Percentiles rank a stretch among this genome's conserved stretches.
Evolutionary conservation across 2,329 filamentous ascomycete genomes (phyloP).

Genomic region (Dothistroma pini): DNA sequence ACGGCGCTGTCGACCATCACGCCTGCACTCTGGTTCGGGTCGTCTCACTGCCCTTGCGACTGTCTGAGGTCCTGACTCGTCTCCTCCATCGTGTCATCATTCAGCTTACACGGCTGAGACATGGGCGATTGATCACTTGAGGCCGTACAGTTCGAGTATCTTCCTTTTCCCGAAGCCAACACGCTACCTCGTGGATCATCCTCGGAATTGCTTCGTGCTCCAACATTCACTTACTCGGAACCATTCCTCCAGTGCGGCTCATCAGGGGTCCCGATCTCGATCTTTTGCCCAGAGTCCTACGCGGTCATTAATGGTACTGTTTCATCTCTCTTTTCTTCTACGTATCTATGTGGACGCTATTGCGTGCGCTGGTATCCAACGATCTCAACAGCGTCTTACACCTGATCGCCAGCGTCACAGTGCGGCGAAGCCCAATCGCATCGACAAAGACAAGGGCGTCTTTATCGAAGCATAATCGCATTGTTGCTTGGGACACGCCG

Average conservation of each 20-base stretch:
- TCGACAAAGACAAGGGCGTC: not conserved
- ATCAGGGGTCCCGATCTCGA: no score
- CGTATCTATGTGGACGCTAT: no score
- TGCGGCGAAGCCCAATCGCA: not conserved
- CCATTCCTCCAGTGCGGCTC: no score
- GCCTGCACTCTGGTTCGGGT: no score
- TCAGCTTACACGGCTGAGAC: not conserved
- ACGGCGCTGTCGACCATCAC: no score
- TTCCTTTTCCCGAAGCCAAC: not conserved
- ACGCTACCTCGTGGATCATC: not conserved
- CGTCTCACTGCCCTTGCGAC: not conserved
- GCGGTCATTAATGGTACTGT: no score
- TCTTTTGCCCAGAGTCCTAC: no score
- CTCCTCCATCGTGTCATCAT: not conserved
- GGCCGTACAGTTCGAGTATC: not conserved
- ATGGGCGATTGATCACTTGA: not conserved
- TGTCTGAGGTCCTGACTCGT: not conserved
- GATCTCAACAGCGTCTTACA: not conserved
- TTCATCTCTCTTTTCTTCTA: no score
- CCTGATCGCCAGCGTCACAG: not conserved
- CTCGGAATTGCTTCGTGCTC: not conserved
- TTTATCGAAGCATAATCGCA: not conserved
- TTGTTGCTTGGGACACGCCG: not conserved
- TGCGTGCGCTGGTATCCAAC: no score
- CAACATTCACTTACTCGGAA: not conserved